A percentile compares a stretch with the other conserved stretches of the same genome.
phyloP scores from a whole-genome alignment of 2,329 filamentous ascomycete genomes.

The Saccharata proteae region DNA sequence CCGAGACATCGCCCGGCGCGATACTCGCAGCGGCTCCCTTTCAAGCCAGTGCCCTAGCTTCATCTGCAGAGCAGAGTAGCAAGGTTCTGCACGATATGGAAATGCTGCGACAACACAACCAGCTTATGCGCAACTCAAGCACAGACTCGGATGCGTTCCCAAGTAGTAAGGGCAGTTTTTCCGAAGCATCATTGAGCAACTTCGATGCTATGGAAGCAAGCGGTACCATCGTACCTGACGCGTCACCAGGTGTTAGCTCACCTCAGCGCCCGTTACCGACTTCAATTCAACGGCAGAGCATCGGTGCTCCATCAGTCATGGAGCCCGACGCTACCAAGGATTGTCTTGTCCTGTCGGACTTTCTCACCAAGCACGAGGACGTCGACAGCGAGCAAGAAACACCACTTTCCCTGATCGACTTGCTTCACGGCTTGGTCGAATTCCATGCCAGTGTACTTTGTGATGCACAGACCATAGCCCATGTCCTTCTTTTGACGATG shows the following conservation, averaged over 20 bases:
- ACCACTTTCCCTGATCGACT: constrained; percentile 29
- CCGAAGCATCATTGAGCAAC: constrained; percentile 16
- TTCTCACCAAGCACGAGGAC: constrained; percentile 18
- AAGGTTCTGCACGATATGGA: constrained; percentile 25
- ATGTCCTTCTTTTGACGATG: constrained; percentile 34
- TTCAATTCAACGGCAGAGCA: constrained; percentile 1
- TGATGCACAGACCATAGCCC: constrained; percentile 35
- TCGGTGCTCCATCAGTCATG: constrained; percentile 8
- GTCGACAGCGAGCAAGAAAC: constrained; percentile 21
- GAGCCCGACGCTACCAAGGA: too few species aligned
- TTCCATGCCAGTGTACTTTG: constrained; percentile 29
- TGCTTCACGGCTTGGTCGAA: constrained; percentile 29
- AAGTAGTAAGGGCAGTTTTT: constrained; percentile 19
- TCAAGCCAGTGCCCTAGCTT: too few species aligned
- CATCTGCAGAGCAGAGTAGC: constrained; percentile 7
- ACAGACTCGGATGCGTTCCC: constrained; percentile 26
- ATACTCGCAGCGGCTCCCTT: too few species aligned
- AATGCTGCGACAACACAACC: constrained; percentile 26
- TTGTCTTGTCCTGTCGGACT: constrained; percentile 26
- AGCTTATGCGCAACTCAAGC: constrained; percentile 27
- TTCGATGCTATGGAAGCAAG: constrained; percentile 28
- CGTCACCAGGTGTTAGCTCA: constrained; percentile 6
- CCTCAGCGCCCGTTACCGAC: constrained; percentile 1
- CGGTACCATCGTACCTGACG: constrained; percentile 28
- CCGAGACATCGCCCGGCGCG: too few species aligned